These are phyloP conservation scores for Cyphellophora attinorum DNA, from an alignment of 2,329 filamentous ascomycete genomes.

Conservation along the genomic window DNA sequence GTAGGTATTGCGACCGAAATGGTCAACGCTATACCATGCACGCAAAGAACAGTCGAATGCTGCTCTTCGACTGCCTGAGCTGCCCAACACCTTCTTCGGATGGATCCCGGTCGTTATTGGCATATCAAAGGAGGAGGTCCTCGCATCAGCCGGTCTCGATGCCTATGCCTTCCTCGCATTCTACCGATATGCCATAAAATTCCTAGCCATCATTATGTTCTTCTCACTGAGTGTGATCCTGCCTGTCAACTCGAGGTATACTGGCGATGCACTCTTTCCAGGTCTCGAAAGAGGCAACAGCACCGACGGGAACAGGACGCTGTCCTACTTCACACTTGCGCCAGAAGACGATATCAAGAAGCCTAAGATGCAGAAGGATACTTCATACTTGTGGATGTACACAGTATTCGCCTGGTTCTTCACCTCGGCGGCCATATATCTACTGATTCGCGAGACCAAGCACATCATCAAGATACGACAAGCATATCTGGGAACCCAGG, in stretches of 20 bases:
- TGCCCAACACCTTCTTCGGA: slow-evolving; percentile 78
- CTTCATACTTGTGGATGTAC: slow-evolving; percentile 77
- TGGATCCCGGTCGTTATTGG: slow-evolving; percentile 83
- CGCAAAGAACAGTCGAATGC: slow-evolving; percentile 65
- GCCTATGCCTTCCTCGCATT: slow-evolving; percentile 93
- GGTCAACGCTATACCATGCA: slow-evolving; percentile 83
- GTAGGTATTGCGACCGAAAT: slow-evolving; percentile 77
- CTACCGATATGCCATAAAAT: slow-evolving; percentile 87
- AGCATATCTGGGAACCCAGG: slow-evolving; percentile 84
- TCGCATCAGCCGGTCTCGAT: slow-evolving; percentile 84
- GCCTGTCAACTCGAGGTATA: slow-evolving; percentile 69
- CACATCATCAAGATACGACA: slow-evolving; percentile 79
- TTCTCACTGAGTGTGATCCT: slow-evolving; percentile 73
- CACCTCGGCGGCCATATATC: slow-evolving; percentile 68
- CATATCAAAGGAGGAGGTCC: slow-evolving; percentile 79
- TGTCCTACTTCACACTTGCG: background rate
- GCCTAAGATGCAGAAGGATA: slow-evolving; percentile 23
- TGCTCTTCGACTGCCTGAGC: slow-evolving; percentile 59
- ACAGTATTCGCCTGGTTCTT: slow-evolving; percentile 93
- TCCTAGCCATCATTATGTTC: slow-evolving; percentile 69
- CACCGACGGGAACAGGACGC: slow-evolving; percentile 4
- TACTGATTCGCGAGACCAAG: slow-evolving; percentile 73
- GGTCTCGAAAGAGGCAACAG: slow-evolving; percentile 9
- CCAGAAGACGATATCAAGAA: slow-evolving; percentile 23
- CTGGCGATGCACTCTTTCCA: slow-evolving; percentile 28